These are phyloP conservation scores for Trichocomaceae sp. DNA, from an alignment of 2,329 filamentous ascomycete species.

Conservation along the genomic window DNA sequence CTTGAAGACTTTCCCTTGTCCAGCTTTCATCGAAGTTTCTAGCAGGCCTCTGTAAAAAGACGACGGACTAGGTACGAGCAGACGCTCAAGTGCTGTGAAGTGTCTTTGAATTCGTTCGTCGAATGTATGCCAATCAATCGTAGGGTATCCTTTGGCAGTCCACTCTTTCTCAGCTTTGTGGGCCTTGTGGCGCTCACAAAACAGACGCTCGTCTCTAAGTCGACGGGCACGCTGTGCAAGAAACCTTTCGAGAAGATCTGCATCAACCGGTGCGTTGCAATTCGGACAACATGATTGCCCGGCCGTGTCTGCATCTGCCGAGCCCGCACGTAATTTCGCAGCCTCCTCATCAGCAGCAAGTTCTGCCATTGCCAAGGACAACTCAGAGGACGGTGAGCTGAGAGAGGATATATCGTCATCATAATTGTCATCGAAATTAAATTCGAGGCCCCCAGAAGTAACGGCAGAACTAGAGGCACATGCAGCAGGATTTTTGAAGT, in stretches of 20 bases:
- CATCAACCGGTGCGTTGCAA: conserved; percentile 57
- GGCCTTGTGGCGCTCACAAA: conserved; percentile 59
- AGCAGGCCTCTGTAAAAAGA: conserved; percentile 59
- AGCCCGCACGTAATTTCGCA: not conserved
- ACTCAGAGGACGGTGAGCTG: conserved; percentile 20
- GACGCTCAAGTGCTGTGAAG: conserved; percentile 48
- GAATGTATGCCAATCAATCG: conserved; percentile 62
- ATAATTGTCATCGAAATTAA: conserved; percentile 19
- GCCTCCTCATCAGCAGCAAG: not conserved
- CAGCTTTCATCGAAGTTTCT: conserved; percentile 49
- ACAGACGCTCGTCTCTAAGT: conserved; percentile 39
- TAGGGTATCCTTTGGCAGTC: conserved; percentile 56
- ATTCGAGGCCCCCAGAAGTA: conserved; percentile 17
- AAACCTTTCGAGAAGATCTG: conserved; percentile 49
- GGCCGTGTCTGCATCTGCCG: not conserved
- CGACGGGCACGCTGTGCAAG: conserved; percentile 31
- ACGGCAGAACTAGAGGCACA: conserved; percentile 25
- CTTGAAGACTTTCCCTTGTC: conserved; percentile 55
- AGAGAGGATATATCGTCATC: conserved; percentile 21
- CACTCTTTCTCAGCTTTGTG: conserved; percentile 48
- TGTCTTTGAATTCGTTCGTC: conserved; percentile 54
- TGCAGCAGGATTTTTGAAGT: conserved; percentile 22
- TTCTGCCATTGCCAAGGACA: not conserved
- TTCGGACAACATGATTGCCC: conserved; percentile 54
- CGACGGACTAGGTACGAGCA: conserved; percentile 48